Conservation (phyloP, 2,329 filamentous ascomycete species). For the Colletotrichum tabaci region DNA sequence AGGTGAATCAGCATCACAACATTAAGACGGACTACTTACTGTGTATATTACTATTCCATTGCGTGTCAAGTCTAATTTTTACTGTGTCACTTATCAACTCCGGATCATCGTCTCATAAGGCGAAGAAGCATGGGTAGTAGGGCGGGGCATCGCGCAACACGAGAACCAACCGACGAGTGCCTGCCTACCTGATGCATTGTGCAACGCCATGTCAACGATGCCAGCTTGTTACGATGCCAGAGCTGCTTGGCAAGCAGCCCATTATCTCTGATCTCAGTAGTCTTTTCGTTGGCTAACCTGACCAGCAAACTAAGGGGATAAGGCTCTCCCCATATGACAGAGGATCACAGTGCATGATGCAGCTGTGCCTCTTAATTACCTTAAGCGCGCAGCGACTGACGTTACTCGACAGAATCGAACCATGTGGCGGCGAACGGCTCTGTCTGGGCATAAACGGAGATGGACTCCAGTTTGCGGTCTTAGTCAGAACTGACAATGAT, state of each 20-base stretch:
- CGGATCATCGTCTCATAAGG: neutral
- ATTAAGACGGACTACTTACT: conserved; percentile 16
- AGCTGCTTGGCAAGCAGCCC: no score
- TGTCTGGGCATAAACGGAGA: neutral
- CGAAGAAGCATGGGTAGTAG: neutral
- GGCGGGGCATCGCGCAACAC: no score
- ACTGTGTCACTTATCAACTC: neutral
- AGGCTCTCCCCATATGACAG: neutral
- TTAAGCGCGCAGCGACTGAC: neutral
- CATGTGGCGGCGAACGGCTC: neutral
- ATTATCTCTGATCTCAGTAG: no score
- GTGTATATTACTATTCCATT: conserved; percentile 29
- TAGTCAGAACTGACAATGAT: neutral
- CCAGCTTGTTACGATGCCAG: no score
- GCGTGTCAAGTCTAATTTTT: conserved; percentile 13
- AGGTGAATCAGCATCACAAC: conserved; percentile 14
- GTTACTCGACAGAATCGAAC: conserved; percentile 3
- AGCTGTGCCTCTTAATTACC: neutral
- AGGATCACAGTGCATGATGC: neutral
- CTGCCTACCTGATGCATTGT: no score
- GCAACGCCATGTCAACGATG: no score
- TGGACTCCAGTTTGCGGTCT: neutral
- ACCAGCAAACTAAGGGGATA: neutral
- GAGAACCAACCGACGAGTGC: no score
- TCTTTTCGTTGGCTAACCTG: neutral